Base-by-base conservation (phyloP, 2,329 filamentous ascomycete species). In the Cladosporium sp. region DNA sequence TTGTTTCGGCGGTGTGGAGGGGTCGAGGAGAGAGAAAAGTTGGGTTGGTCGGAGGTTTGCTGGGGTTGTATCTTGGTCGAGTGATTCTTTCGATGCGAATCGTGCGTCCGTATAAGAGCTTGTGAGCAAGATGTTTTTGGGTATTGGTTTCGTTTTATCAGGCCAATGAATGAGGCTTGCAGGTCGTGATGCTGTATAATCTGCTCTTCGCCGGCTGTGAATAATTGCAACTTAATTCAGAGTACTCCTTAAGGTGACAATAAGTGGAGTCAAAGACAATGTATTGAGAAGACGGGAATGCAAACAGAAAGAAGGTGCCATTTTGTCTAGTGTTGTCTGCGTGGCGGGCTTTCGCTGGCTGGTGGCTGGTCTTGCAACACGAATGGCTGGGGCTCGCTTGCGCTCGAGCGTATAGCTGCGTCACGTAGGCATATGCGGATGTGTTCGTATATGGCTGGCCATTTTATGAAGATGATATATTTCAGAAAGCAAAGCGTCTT, bases 351-450 rank as follows among this genome's bases (percentile, higher is more conserved):
- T 34, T 30, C n/a, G 24, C 18, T 36, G 40, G 40, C 40, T 39
- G 47, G 47, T 50, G 48, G 48, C 48, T 51, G 48, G 48, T 32
- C 41, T 39, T 44, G 48, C 48, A 44, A 51, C 48, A 44, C 36
- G 48, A 39, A 44, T 43, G 48, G 48, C 40, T 51, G 48, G 48
- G 38, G 15, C 40, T 50, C 47, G 47, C 40, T 39, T 43, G 40
- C 41, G 41, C 38, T 43, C 39, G 40, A 50, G 47, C 40, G n/a
- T 29, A 27, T n/a, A n/a, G 29, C 39, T 20, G 47, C 47, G 47
- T 50, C 47, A 50, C 47, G 32, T 9, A 27, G 4, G 22, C 9
- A 27, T 27, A 27, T 27, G 22, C 5, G 4, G 22, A 27, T 27
- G 9, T 27, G 9, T 27, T 4, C 22, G 4, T 27, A 9, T 27